Percentiles rank a stretch among this genome's conserved stretches.
Evolutionary conservation across 139 green algal species (phyloP).

Genomic region (Chlorella sp.): DNA sequence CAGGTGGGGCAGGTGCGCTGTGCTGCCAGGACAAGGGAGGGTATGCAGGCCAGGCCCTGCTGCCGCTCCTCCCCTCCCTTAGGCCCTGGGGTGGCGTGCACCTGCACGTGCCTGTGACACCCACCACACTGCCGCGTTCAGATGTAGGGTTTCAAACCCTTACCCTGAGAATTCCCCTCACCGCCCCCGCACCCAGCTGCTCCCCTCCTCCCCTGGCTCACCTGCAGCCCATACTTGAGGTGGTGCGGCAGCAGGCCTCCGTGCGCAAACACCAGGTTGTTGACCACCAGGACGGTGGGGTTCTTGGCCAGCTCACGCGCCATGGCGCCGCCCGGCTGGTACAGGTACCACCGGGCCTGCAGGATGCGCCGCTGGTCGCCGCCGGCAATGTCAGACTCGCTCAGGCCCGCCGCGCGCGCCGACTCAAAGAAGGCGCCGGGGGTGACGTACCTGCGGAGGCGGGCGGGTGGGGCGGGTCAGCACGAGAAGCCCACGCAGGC

Average conservation of each 20-base stretch:
- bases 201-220: background rate
- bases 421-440: slow-evolving; percentile 85
- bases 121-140: too few relatives aligned
- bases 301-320: slow-evolving; percentile 87
- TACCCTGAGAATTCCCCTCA: background rate
- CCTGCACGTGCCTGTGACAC: background rate
- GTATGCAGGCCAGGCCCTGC: background rate
- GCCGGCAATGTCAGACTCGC: slow-evolving; percentile 53
- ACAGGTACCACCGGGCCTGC: slow-evolving; percentile 63
- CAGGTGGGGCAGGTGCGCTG: background rate
- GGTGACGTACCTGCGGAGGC: slow-evolving; percentile 81
- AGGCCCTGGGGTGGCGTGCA: too few relatives aligned
- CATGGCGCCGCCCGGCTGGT: slow-evolving; percentile 81
- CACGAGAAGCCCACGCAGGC: background rate
- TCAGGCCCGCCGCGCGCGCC: slow-evolving; percentile 78
- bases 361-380: slow-evolving; percentile 60
- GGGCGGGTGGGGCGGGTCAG: background rate
- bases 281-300: slow-evolving; percentile 90
- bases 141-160: too few relatives aligned
- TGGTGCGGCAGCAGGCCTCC: slow-evolving; percentile 89
- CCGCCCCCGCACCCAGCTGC: background rate
- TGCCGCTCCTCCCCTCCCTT: too few relatives aligned
- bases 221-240: slow-evolving; percentile 42
- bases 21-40: background rate
- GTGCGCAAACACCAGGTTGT: slow-evolving; percentile 93